Evolutionary conservation across 2,329 filamentous ascomycete genomes (phyloP).

Genomic region (Aspergillus sergii): DNA sequence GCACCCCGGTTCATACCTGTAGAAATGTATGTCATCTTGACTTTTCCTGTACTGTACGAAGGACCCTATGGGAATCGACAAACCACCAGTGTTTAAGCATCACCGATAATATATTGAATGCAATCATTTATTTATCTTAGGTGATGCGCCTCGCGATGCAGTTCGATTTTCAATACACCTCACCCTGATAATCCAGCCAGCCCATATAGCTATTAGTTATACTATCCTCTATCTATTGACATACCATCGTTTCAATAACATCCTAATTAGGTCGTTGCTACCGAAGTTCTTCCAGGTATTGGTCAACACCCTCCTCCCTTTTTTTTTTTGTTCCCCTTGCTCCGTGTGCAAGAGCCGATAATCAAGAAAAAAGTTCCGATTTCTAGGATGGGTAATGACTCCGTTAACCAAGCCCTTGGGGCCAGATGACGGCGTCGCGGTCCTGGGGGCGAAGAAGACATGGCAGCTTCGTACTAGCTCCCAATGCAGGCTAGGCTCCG

Average conservation of each 20-base stretch:
- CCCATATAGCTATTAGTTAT: too few relatives aligned
- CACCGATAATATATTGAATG: neutral
- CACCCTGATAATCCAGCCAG: too few relatives aligned
- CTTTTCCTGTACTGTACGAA: neutral
- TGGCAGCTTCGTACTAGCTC: conserved; percentile 18
- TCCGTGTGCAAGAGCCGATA: neutral
- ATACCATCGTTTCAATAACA: conserved; percentile 4
- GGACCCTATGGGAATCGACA: neutral
- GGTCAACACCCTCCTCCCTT: too few relatives aligned
- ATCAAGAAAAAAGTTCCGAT: conserved; percentile 2
- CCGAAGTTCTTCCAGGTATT: neutral
- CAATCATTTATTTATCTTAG: neutral
- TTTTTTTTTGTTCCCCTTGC: neutral
- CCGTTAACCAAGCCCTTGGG: conserved; percentile 26
- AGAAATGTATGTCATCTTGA: neutral
- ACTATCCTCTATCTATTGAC: neutral
- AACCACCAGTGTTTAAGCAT: neutral
- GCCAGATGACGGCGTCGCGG: conserved; percentile 15
- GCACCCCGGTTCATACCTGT: neutral
- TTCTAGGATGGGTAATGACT: conserved; percentile 23
- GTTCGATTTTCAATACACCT: neutral
- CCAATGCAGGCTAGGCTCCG: conserved; percentile 17
- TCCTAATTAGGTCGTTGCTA: neutral
- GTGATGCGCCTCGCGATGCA: neutral
- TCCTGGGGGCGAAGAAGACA: conserved; percentile 7